Conservation (phyloP, 2,329 filamentous ascomycete genomes). For the Aspergillus felis region DNA sequence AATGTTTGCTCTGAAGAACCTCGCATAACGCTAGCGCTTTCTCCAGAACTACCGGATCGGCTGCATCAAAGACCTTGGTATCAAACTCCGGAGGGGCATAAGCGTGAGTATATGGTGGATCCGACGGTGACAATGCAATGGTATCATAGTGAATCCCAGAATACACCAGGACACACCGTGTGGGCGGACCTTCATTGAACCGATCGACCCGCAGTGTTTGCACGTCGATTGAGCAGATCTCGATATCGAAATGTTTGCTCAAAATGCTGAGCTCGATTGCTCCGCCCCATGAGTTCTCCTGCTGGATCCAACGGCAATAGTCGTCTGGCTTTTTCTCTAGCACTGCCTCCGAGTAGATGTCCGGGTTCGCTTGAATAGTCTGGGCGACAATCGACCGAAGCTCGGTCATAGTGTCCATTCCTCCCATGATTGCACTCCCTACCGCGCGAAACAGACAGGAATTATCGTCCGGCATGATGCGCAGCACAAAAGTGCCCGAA, state of each 20-base stretch:
- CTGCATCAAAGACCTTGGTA: conserved; percentile 66
- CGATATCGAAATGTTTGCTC: conserved; percentile 76
- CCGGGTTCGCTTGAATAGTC: conserved; percentile 69
- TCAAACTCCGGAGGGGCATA: conserved; percentile 70
- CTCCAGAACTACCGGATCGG: conserved; percentile 52
- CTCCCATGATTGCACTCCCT: conserved; percentile 69
- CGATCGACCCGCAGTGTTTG: conserved; percentile 63
- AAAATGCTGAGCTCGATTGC: conserved; percentile 86
- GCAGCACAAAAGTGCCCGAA: conserved; percentile 62
- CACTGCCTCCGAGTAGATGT: conserved; percentile 70
- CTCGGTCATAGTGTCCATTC: conserved; percentile 64
- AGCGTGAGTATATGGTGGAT: conserved; percentile 52
- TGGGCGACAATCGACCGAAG: conserved; percentile 74
- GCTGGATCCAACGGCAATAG: conserved; percentile 79
- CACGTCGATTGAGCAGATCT: conserved; percentile 82
- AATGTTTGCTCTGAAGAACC: conserved; percentile 68
- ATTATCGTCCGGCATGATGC: conserved; percentile 97
- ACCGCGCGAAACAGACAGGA: conserved; percentile 91
- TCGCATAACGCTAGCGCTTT: conserved; percentile 62
- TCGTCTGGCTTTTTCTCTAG: conserved; percentile 68
- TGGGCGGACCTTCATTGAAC: conserved; percentile 70
- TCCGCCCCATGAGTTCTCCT: conserved; percentile 81
- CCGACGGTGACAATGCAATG: conserved; percentile 68
- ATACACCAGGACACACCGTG: conserved; percentile 78
- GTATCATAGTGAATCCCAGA: conserved; percentile 93